Evolutionary conservation across 192 early-diverging fungal genomes (phyloP).

Genomic region (Rhizophlyctis rosea): DNA sequence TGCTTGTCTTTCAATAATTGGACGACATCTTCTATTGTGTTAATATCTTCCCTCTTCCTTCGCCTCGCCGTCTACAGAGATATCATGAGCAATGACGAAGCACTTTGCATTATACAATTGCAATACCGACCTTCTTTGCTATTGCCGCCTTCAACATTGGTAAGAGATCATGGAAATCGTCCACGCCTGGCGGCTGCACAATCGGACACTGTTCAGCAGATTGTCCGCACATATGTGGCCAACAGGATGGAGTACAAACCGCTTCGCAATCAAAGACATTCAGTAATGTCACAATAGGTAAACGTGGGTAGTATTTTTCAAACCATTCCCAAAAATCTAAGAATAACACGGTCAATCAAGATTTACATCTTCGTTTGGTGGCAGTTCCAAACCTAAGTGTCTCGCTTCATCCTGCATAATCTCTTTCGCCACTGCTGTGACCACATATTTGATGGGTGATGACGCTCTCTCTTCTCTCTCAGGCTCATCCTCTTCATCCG

Average conservation of each 20-base stretch:
- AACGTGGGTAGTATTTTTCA: constrained; percentile 53
- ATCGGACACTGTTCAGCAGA: no score
- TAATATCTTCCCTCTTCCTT: constrained; percentile 44
- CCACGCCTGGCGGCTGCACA: no score
- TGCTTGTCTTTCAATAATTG: constrained; percentile 51
- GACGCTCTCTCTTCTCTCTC: no score
- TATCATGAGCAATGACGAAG: background rate
- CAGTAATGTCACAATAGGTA: constrained; percentile 58
- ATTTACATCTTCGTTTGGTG: constrained; percentile 11
- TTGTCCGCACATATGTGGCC: no score
- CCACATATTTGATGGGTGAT: no score
- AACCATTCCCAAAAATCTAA: constrained; percentile 59
- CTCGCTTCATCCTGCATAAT: constrained; percentile 38
- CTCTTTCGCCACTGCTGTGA: constrained; percentile 12
- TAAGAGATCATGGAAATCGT: constrained; percentile 21
- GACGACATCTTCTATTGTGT: constrained; percentile 56
- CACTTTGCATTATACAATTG: background rate
- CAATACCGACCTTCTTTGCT: constrained; percentile 18
- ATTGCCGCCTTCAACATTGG: constrained; percentile 25
- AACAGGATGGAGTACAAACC: no score
- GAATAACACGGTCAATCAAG: background rate
- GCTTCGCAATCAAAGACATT: constrained; percentile 56
- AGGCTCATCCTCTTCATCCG: no score
- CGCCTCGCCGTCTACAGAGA: constrained; percentile 32
- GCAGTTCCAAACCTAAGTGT: constrained; percentile 16